These are phyloP conservation scores for Blastobotrys arbuscula DNA, from an alignment of 1,139 yeast genomes.

Conservation along the genomic window DNA sequence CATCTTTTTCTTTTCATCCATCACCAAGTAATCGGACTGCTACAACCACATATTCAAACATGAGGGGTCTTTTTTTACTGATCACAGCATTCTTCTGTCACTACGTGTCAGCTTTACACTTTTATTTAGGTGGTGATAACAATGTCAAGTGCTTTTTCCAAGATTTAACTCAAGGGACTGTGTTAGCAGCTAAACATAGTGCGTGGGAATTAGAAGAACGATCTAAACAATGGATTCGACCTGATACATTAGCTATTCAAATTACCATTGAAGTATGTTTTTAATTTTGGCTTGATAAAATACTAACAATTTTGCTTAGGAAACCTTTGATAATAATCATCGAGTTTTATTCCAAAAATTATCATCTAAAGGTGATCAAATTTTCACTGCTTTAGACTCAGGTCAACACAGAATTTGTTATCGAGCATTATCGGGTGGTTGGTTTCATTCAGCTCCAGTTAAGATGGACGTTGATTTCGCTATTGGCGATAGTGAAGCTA, in stretches of 20 bases:
- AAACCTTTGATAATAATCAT: conserved; percentile 60
- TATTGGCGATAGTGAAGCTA: conserved; percentile 46
- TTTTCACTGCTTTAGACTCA: conserved; percentile 61
- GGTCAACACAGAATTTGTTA: conserved; percentile 74
- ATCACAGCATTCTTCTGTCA: conserved; percentile 18
- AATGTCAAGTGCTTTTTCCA: conserved; percentile 57
- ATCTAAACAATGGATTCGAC: conserved; percentile 42
- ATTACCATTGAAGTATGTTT: conserved; percentile 44
- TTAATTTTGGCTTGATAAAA: not conserved
- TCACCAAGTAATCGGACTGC: not conserved
- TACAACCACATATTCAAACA: not conserved
- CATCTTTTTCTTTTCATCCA: not conserved
- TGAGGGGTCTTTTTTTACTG: conserved; percentile 8
- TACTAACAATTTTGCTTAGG: conserved; percentile 33
- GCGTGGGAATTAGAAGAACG: conserved; percentile 51
- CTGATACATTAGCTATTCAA: conserved; percentile 42
- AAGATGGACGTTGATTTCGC: conserved; percentile 46
- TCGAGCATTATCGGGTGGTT: conserved; percentile 57
- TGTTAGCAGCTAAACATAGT: conserved; percentile 50
- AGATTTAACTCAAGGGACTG: conserved; percentile 54
- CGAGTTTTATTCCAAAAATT: conserved; percentile 64
- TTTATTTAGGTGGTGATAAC: conserved; percentile 53
- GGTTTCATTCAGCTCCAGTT: conserved; percentile 48
- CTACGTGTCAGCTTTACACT: conserved; percentile 39
- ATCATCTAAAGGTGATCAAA: conserved; percentile 54